Percentiles rank a stretch among this genome's conserved stretches.
These are phyloP conservation scores for Chionographis japonica DNA, from an alignment of 106 monocot genomes.

Conservation along the genomic window DNA sequence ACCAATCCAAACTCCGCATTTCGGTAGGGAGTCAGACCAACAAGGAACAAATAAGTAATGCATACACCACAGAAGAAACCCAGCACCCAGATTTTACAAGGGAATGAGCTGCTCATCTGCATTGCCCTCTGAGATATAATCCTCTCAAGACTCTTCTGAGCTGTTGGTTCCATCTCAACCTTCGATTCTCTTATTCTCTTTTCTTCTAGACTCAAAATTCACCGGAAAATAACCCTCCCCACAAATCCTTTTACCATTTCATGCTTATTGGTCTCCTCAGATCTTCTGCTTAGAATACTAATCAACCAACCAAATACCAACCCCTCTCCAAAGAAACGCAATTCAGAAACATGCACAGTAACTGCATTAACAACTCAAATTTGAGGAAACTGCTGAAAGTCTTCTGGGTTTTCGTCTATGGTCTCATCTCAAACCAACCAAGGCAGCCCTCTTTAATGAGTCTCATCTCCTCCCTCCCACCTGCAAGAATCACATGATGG, in stretches of 20 bases:
- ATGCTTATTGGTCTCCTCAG: no score
- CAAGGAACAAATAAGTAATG: constrained; percentile 52
- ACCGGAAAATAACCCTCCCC: no score
- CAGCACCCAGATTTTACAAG: constrained; percentile 55
- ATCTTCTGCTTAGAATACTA: no score
- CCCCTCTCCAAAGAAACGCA: no score
- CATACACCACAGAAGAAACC: constrained; percentile 78
- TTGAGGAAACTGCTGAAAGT: not conserved
- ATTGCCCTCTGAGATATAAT: constrained; percentile 60
- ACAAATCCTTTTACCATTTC: no score
- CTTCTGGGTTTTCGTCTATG: not conserved
- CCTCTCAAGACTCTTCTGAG: constrained; percentile 64
- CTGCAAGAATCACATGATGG: not conserved
- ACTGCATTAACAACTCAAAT: no score
- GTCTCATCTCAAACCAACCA: not conserved
- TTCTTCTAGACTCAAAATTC: not conserved
- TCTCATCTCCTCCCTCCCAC: no score
- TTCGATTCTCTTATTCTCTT: not conserved
- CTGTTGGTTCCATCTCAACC: constrained; percentile 36
- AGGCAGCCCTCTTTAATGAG: not conserved
- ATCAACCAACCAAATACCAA: no score
- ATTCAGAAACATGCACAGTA: no score
- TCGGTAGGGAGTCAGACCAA: constrained; percentile 35
- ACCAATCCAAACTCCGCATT: constrained; percentile 12
- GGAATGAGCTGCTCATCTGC: constrained; percentile 57